Evolutionary conservation across 2,329 filamentous ascomycete genomes (phyloP).

Genomic region (Exophiala aquamarina): DNA sequence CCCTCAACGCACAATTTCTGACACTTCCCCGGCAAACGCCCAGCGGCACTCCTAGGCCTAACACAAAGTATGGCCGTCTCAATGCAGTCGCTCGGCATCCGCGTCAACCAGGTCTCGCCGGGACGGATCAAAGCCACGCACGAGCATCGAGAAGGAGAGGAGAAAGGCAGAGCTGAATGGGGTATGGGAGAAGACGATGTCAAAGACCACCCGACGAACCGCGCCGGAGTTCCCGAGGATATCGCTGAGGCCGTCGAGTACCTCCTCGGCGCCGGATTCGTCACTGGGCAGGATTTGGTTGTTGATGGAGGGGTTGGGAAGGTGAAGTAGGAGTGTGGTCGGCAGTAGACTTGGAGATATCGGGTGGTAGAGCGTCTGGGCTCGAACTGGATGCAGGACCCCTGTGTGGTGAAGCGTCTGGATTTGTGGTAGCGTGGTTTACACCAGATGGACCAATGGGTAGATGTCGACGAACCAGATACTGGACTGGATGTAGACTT

Average conservation of each 20-base stretch:
- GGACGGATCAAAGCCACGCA: constrained; percentile 49
- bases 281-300: constrained; percentile 29
- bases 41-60: constrained; percentile 36
- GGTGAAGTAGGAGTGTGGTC: constrained; percentile 19
- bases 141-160: constrained; percentile 47
- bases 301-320: constrained; percentile 28
- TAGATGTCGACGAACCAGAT: too few species aligned
- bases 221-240: constrained; percentile 47
- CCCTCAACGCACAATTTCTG: too few species aligned
- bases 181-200: constrained; percentile 42
- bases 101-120: constrained; percentile 45
- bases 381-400: too few species aligned
- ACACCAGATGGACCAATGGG: too few species aligned
- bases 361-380: too few species aligned
- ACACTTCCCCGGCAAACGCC: not conserved
- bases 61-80: constrained; percentile 40
- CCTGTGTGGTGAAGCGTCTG: too few species aligned
- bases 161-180: constrained; percentile 41
- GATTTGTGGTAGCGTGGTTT: too few species aligned
- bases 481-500: too few species aligned
- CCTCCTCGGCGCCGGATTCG: constrained; percentile 25
- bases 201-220: constrained; percentile 44
- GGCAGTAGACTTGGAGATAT: too few species aligned
- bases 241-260: constrained; percentile 46
- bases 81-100: constrained; percentile 34